Percentiles rank a stretch among this genome's conserved stretches.
phyloP scores from a whole-genome alignment of 345 rosid genomes.

The Trapa incisa region DNA sequence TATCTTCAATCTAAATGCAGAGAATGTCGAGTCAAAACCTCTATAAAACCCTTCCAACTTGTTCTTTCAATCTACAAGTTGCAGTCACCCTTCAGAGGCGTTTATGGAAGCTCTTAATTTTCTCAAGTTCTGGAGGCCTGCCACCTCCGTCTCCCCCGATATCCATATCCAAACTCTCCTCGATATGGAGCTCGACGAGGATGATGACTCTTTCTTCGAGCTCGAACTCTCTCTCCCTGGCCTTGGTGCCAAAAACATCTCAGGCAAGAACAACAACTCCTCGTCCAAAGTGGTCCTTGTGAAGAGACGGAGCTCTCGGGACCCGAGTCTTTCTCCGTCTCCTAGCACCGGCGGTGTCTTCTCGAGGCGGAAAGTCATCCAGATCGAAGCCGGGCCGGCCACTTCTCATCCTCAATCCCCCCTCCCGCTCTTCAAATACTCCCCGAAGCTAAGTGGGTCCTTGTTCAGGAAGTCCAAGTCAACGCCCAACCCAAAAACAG shows the following conservation, averaged over 20 bases:
- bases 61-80: neutral
- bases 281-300: neutral
- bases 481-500: neutral
- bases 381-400: neutral
- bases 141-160: neutral
- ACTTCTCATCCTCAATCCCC: conserved; percentile 10
- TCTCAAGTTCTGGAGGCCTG: conserved; percentile 10
- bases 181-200: conserved; percentile 8
- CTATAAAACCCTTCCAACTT: neutral
- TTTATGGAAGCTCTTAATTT: conserved; percentile 12
- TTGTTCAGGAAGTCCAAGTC: conserved; percentile 11
- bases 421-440: conserved; percentile 5
- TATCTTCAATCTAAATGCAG: neutral
- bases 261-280: neutral
- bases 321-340: neutral
- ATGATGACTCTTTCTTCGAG: conserved; percentile 14
- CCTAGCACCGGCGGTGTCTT: neutral
- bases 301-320: neutral
- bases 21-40: neutral
- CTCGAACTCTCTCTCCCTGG: conserved; percentile 9
- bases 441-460: conserved; percentile 8
- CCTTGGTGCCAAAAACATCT: neutral
- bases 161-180: neutral
- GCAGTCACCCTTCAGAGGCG: neutral
- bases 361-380: conserved; percentile 8